A percentile compares a stretch with the other conserved stretches of the same genome.
phyloP scores from a whole-genome alignment of 2,329 filamentous ascomycete genomes.

The Neonectria magnoliae region DNA sequence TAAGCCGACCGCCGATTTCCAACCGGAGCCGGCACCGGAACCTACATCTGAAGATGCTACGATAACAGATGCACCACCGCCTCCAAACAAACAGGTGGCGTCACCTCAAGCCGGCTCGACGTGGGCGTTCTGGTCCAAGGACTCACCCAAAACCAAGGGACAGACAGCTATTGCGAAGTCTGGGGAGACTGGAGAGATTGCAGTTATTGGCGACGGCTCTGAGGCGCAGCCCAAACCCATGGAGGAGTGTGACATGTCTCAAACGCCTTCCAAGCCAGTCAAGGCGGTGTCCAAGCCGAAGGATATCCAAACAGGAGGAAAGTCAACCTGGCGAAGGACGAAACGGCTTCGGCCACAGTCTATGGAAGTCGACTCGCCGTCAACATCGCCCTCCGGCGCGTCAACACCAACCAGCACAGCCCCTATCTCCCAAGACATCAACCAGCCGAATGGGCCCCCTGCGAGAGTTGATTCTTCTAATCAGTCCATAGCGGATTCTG shows the following conservation, averaged over 20 bases:
- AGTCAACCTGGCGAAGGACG: conserved; percentile 52
- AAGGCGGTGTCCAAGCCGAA: conserved; percentile 44
- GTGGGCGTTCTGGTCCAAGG: conserved; percentile 84
- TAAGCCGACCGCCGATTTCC: conserved; percentile 20
- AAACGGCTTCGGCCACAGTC: conserved; percentile 60
- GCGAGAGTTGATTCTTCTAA: conserved; percentile 33
- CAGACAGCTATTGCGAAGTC: conserved; percentile 50
- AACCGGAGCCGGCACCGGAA: conserved; percentile 30
- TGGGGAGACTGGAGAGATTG: conserved; percentile 63
- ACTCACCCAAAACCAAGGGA: conserved; percentile 53
- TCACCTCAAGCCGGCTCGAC: conserved; percentile 69
- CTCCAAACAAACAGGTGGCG: conserved; percentile 45
- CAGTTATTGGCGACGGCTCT: conserved; percentile 66
- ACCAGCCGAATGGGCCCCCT: conserved; percentile 13
- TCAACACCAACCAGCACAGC: conserved; percentile 35
- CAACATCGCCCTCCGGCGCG: conserved; percentile 42
- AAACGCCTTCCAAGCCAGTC: conserved; percentile 47
- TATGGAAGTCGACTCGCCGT: conserved; percentile 56
- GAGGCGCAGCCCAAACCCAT: conserved; percentile 64
- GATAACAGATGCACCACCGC: conserved; percentile 54
- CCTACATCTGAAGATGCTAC: conserved; percentile 51
- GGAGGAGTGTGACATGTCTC: conserved; percentile 55
- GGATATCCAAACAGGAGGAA: conserved; percentile 40
- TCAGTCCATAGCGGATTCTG: conserved; percentile 53
- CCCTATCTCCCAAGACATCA: conserved; percentile 29